Evolutionary conservation across 306 rosid genomes (phyloP).

Genomic region (Herpetospermum pedunculosum): DNA sequence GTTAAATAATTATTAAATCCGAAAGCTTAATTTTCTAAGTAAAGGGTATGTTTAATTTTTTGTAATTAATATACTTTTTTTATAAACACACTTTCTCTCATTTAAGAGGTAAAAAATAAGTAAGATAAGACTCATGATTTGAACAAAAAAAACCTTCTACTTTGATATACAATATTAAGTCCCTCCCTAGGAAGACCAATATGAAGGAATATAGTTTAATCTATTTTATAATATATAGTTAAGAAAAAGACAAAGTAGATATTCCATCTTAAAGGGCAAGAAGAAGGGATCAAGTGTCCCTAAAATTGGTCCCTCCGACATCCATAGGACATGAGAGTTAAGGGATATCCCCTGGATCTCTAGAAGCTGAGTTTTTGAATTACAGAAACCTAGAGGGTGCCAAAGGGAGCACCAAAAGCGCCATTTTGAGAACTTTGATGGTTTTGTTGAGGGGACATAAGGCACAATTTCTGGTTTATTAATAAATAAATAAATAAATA

Average conservation of each 20-base stretch:
- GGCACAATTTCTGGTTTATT: slow-evolving; percentile 32
- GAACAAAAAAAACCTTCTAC: not conserved
- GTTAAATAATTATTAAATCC: too few species aligned
- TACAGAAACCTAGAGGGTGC: slow-evolving; percentile 20
- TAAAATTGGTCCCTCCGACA: slow-evolving; percentile 8
- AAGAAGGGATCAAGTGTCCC: slow-evolving; percentile 6
- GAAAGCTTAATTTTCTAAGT: too few species aligned
- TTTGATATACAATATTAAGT: not conserved
- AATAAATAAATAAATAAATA: slow-evolving; percentile 9
- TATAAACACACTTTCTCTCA: too few species aligned
- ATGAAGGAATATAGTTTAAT: not conserved
- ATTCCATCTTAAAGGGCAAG: not conserved
- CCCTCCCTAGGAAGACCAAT: not conserved
- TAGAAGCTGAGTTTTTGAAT: slow-evolving; percentile 5
- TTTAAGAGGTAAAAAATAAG: too few species aligned
- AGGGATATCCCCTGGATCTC: slow-evolving; percentile 18
- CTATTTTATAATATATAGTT: not conserved
- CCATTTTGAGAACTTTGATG: slow-evolving; percentile 42
- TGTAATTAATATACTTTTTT: too few species aligned
- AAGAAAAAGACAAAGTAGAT: not conserved
- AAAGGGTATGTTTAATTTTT: too few species aligned
- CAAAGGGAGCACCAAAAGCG: slow-evolving; percentile 25
- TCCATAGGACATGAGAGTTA: slow-evolving; percentile 14
- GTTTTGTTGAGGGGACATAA: slow-evolving; percentile 43
- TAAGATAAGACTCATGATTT: not conserved